Conservation (phyloP, 345 rosid species). For the Brassica incana region DNA sequence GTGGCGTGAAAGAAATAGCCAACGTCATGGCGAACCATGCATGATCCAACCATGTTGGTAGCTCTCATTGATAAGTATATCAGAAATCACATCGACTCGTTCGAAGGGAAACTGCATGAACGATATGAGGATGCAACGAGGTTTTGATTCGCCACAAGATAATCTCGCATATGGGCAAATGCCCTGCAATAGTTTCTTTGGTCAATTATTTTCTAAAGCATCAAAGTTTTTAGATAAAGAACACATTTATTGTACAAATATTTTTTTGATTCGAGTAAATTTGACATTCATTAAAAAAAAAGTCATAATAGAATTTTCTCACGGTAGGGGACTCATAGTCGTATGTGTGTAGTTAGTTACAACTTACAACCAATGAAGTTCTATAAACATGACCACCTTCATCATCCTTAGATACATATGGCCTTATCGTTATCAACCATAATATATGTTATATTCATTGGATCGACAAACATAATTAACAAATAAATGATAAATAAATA, state of each 20-base stretch:
- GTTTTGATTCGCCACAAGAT: neutral
- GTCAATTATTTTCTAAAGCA: too few relatives aligned
- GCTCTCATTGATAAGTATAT: too few relatives aligned
- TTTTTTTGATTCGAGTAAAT: neutral
- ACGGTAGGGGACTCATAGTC: neutral
- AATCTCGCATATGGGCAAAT: neutral
- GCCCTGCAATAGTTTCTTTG: neutral
- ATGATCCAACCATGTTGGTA: too few relatives aligned
- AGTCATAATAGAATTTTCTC: neutral
- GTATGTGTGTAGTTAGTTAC: neutral
- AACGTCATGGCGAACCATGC: too few relatives aligned
- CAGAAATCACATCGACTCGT: neutral
- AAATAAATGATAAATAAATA: conserved; percentile 4
- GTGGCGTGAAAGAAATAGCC: too few relatives aligned
- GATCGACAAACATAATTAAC: conserved; percentile 32
- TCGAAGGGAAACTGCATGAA: neutral
- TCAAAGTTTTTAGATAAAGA: too few relatives aligned
- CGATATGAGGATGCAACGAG: neutral
- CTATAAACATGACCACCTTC: conserved; percentile 28
- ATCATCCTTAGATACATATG: conserved; percentile 11
- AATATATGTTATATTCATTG: conserved; percentile 35
- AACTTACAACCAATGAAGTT: conserved; percentile 11
- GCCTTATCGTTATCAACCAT: conserved; percentile 19
- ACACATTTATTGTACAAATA: neutral
- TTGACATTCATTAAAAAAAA: neutral